These are phyloP conservation scores for Nicotiana tabacum DNA, from an alignment of 257 asterid species.

Conservation along the genomic window DNA sequence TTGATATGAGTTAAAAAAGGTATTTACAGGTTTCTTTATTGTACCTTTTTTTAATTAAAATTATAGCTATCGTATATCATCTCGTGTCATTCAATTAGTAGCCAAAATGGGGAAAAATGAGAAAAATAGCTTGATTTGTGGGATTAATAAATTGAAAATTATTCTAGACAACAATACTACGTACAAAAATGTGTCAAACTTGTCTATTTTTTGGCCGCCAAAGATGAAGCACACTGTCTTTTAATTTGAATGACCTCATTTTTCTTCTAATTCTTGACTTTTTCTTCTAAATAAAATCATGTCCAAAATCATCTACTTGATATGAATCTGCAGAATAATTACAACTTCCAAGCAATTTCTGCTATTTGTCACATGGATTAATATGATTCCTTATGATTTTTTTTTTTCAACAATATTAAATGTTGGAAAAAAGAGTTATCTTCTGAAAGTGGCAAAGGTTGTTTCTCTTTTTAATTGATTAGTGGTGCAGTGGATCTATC, in stretches of 20 bases:
- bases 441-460: too few relatives aligned
- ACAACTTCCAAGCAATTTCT: conserved; percentile 7
- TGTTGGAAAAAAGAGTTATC: too few relatives aligned
- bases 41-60: too few relatives aligned
- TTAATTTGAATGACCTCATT: not conserved
- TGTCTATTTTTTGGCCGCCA: not conserved
- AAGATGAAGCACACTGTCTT: not conserved
- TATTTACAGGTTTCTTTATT: too few relatives aligned
- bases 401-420: too few relatives aligned
- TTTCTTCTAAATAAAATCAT: not conserved
- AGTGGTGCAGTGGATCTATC: not conserved
- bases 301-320: not conserved
- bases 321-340: not conserved
- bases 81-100: not conserved
- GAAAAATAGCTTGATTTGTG: not conserved
- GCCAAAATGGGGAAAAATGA: not conserved
- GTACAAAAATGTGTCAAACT: not conserved
- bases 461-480: not conserved
- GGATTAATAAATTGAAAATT: not conserved
- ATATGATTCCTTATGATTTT: too few relatives aligned
- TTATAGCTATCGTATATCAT: not conserved
- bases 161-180: not conserved
- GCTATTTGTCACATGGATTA: not conserved
- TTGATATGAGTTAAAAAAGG: too few relatives aligned
- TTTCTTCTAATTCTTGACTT: not conserved